Evolutionary conservation across 768 basidiomycete genomes (phyloP).

Genomic region (Lanmaoa rubissima): DNA sequence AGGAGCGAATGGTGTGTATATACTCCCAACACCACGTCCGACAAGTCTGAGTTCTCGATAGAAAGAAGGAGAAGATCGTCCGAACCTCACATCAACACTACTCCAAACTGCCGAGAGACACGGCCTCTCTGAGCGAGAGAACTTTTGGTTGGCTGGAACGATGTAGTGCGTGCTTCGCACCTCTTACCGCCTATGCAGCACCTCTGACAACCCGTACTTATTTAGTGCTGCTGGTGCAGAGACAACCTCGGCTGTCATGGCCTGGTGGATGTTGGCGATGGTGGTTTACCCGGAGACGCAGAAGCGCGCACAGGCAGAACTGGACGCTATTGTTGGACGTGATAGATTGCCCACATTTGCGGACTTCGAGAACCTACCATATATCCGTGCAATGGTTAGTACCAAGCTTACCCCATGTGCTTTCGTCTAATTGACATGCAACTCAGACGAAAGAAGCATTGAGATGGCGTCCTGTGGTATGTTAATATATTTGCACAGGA

Average conservation of each 20-base stretch:
- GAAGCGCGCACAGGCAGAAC: slow-evolving; percentile 21
- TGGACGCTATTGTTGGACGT: slow-evolving; percentile 25
- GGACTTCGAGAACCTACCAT: slow-evolving; percentile 4
- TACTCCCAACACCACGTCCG: neutral
- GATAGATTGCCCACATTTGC: slow-evolving; percentile 18
- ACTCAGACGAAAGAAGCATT: too few relatives aligned
- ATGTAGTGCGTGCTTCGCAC: slow-evolving; percentile 8
- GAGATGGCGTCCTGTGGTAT: too few relatives aligned
- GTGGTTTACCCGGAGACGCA: slow-evolving; percentile 27
- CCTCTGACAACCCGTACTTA: neutral
- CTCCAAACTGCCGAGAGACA: slow-evolving; percentile 2
- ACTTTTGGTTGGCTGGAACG: slow-evolving; percentile 15
- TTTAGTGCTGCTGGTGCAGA: slow-evolving; percentile 5
- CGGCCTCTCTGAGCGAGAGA: slow-evolving; percentile 11
- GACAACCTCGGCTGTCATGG: slow-evolving; percentile 1
- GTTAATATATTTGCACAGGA: too few relatives aligned
- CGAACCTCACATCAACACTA: neutral
- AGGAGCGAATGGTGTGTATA: slow-evolving; percentile 2
- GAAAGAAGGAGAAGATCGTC: neutral
- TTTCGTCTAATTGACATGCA: neutral
- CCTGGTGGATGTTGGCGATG: slow-evolving; percentile 27
- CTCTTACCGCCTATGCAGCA: neutral
- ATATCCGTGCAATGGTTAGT: slow-evolving; percentile 7
- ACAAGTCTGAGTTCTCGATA: neutral
- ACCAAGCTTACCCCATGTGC: too few relatives aligned